A percentile compares a stretch with the other conserved stretches of the same genome.
These are phyloP conservation scores for Pythium plurisporium DNA, from an alignment of 352 stramenopile genomes.

Conservation along the genomic window DNA sequence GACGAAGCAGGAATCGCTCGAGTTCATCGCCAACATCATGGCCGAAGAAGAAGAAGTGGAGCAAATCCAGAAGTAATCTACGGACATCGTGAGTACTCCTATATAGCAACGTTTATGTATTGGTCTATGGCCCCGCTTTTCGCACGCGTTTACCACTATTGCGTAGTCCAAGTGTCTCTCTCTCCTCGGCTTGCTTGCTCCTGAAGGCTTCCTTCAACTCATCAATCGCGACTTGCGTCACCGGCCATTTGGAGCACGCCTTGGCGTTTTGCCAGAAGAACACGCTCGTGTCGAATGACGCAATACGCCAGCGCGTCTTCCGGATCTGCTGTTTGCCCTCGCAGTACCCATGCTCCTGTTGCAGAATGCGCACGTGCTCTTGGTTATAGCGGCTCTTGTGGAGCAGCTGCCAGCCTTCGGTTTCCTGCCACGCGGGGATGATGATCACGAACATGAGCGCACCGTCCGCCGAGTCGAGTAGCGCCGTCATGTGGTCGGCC, in stretches of 20 bases:
- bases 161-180: constrained; percentile 59
- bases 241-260: constrained; percentile 60
- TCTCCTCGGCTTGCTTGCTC: constrained; percentile 76
- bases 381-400: constrained; percentile 74
- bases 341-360: constrained; percentile 89
- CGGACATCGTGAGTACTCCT: not conserved
- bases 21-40: constrained; percentile 95
- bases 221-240: constrained; percentile 55
- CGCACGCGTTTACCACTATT: constrained; percentile 66
- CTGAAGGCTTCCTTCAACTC: constrained; percentile 60
- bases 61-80: constrained; percentile 21
- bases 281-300: constrained; percentile 94
- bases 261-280: constrained; percentile 95
- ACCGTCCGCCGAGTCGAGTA: constrained; percentile 57
- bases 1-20: constrained; percentile 95
- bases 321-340: constrained; percentile 91
- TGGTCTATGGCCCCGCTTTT: constrained; percentile 3
- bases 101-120: constrained; percentile 7
- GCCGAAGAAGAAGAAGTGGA: constrained; percentile 80
- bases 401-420: constrained; percentile 78
- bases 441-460: constrained; percentile 90
- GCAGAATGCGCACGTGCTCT: constrained; percentile 61
- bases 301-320: constrained; percentile 84
- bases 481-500: constrained; percentile 81
- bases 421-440: constrained; percentile 88